Evolutionary conservation across 2,329 filamentous ascomycete species (phyloP).

Genomic region (Monosporascus sp.): DNA sequence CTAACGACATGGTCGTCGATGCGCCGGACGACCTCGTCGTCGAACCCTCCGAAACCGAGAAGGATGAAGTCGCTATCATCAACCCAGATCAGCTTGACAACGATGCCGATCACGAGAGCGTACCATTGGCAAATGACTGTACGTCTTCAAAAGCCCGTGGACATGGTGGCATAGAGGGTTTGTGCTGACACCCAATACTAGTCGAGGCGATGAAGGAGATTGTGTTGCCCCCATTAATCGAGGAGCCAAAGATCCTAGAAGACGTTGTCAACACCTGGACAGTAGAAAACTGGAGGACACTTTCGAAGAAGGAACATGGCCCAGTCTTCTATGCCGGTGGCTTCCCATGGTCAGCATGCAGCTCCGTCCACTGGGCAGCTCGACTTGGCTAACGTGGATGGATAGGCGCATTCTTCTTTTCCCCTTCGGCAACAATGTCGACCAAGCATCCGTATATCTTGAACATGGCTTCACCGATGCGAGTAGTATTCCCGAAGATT

Average conservation of each 20-base stretch:
- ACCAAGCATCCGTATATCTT: conserved; percentile 90
- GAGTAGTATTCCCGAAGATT: conserved; percentile 74
- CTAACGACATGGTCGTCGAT: conserved; percentile 54
- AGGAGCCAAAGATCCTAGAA: conserved; percentile 75
- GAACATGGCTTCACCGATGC: conserved; percentile 85
- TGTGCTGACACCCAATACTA: conserved; percentile 34
- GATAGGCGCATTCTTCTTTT: conserved; percentile 89
- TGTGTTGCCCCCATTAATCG: conserved; percentile 64
- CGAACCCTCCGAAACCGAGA: conserved; percentile 41
- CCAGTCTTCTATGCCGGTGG: conserved; percentile 83
- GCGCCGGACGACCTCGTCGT: conserved; percentile 50
- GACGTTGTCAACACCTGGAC: conserved; percentile 81
- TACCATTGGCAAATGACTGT: conserved; percentile 51
- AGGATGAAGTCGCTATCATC: conserved; percentile 50
- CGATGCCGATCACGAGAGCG: conserved; percentile 43
- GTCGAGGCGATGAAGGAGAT: conserved; percentile 81
- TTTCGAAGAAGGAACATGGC: conserved; percentile 79
- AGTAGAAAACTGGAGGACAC: conserved; percentile 73
- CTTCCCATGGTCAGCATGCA: conserved; percentile 69
- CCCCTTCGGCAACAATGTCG: conserved; percentile 89
- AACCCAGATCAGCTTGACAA: conserved; percentile 47
- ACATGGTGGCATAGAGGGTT: background rate
- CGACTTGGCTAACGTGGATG: conserved; percentile 11
- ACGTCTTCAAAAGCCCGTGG: conserved; percentile 23
- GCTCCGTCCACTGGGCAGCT: background rate